These are phyloP conservation scores for Gracilaria gracilis DNA, from an alignment of 23 red algal genomes.

Conservation along the genomic window DNA sequence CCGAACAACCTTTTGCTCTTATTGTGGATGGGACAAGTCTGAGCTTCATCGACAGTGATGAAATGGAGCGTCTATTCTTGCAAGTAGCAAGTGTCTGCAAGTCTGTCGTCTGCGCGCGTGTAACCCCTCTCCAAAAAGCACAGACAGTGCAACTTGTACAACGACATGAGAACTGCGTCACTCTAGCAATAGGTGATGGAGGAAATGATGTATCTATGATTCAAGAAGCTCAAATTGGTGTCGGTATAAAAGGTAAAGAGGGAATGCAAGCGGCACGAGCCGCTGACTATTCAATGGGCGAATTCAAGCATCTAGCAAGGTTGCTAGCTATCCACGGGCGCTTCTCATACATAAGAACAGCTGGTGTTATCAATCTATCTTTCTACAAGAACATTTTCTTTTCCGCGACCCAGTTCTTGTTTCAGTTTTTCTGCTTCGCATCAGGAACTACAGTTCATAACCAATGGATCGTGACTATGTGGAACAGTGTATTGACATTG, in stretches of 20 bases:
- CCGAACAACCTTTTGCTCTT: conserved; percentile 36
- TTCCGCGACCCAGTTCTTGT: conserved; percentile 73
- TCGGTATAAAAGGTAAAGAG: conserved; percentile 93
- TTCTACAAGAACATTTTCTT: conserved; percentile 94
- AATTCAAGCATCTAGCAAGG: conserved; percentile 82
- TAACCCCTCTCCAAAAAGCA: conserved; percentile 94
- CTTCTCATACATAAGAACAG: conserved; percentile 84
- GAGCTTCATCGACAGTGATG: conserved; percentile 45
- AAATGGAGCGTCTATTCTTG: conserved; percentile 80
- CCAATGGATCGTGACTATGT: conserved; percentile 80
- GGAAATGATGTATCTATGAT: conserved; percentile 98
- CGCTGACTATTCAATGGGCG: conserved; percentile 83
- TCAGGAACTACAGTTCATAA: conserved; percentile 81
- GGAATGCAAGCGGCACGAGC: conserved; percentile 87
- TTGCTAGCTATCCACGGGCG: conserved; percentile 87
- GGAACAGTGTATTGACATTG: conserved; percentile 85
- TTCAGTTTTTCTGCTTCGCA: conserved; percentile 89
- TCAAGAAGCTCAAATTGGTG: conserved; percentile 94
- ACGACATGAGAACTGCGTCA: conserved; percentile 61
- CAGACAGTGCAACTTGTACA: conserved; percentile 80
- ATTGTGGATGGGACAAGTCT: conserved; percentile 87
- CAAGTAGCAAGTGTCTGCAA: conserved; percentile 77
- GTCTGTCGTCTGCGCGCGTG: conserved; percentile 91
- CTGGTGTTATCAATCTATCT: conserved; percentile 84
- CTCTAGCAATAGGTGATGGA: conserved; percentile 91